Evolutionary conservation across 2,329 filamentous ascomycete genomes (phyloP).

Genomic region (Colletotrichum sp.): DNA sequence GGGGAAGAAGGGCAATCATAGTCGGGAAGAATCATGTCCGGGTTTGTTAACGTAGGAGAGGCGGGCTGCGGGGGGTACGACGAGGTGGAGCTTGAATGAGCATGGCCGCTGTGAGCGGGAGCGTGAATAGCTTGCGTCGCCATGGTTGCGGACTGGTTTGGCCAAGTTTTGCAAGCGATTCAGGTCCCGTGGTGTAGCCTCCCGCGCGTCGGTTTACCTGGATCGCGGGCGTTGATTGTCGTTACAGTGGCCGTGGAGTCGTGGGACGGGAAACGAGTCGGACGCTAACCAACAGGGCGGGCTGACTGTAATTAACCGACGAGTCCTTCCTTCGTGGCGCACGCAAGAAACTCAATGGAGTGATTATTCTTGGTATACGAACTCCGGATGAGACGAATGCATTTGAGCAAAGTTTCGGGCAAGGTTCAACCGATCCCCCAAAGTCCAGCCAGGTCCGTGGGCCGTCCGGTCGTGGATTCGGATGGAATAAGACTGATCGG

Average conservation of each 20-base stretch:
- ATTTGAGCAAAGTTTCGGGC: slow-evolving; percentile 6
- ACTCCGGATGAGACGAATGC: slow-evolving; percentile 2
- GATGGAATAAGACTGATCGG: background rate
- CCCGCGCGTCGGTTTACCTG: background rate
- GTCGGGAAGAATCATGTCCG: slow-evolving; percentile 91
- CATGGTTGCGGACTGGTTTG: slow-evolving; percentile 27
- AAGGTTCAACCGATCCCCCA: background rate
- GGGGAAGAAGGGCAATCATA: slow-evolving; percentile 62
- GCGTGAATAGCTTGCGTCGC: slow-evolving; percentile 30
- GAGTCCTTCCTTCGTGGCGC: background rate
- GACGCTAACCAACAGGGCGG: background rate
- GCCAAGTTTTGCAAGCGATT: background rate
- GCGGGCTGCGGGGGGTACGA: slow-evolving; percentile 60
- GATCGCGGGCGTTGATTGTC: slow-evolving; percentile 10
- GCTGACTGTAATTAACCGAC: background rate
- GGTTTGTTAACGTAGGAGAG: slow-evolving; percentile 89
- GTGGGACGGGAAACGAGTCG: slow-evolving; percentile 1
- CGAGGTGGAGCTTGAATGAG: slow-evolving; percentile 26
- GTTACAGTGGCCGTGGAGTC: slow-evolving; percentile 11
- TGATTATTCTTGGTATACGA: background rate
- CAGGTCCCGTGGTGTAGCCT: background rate
- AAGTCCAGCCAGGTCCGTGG: background rate
- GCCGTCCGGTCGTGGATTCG: background rate
- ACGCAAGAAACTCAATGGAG: background rate
- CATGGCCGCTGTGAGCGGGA: slow-evolving; percentile 14